phyloP scores from a whole-genome alignment of 495 filamentous ascomycete genomes.

The Aspergillus ellipticus region DNA sequence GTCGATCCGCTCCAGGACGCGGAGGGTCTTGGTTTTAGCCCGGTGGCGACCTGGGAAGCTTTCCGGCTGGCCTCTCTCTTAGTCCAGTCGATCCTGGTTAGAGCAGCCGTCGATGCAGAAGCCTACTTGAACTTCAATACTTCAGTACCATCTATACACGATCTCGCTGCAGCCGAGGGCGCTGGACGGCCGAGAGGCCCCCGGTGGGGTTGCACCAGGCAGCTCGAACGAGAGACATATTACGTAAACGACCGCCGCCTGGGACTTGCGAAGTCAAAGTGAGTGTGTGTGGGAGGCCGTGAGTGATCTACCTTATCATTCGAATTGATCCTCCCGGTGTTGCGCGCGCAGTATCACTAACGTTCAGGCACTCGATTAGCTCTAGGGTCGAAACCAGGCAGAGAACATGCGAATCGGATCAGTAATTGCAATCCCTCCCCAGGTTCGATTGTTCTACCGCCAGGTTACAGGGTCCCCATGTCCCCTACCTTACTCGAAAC shows the following conservation, averaged over 20 bases:
- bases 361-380: not conserved
- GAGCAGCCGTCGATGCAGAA: conserved; percentile 16
- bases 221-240: conserved; percentile 3
- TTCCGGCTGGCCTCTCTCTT: not conserved
- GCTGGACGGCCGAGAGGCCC: not conserved
- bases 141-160: not conserved
- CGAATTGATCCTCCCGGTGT: not conserved
- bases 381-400: not conserved
- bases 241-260: conserved; percentile 5
- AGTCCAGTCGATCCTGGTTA: conserved; percentile 14
- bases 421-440: no score
- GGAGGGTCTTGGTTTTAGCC: conserved; percentile 1
- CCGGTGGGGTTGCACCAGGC: not conserved
- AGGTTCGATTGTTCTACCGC: no score
- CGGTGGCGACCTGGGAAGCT: conserved; percentile 5
- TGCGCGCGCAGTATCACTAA: not conserved
- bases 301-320: not conserved
- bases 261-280: not conserved
- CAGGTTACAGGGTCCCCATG: no score
- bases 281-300: no score
- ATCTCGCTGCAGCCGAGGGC: not conserved
- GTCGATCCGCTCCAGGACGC: not conserved
- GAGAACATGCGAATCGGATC: no score
- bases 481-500: no score
- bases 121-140: conserved; percentile 14